phyloP scores from a whole-genome alignment of 2,329 filamentous ascomycete species.

The Aspergillus sojae region DNA sequence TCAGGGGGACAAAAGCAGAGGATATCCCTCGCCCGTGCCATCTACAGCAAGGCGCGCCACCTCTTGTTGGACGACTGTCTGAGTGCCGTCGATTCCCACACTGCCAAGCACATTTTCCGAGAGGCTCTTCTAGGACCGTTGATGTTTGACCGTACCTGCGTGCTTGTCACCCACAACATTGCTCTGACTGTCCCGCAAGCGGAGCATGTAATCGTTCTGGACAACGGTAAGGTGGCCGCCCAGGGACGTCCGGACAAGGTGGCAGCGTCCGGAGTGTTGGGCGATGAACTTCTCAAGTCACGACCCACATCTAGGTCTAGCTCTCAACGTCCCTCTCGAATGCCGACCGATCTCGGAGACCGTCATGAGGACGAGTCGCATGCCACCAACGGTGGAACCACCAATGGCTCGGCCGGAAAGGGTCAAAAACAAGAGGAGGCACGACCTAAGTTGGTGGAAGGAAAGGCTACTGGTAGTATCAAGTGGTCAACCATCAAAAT shows the following conservation, averaged over 20 bases:
- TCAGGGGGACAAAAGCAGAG: conserved; percentile 97
- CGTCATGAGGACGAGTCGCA: conserved; percentile 57
- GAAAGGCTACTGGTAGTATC: conserved; percentile 82
- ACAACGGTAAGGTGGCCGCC: conserved; percentile 77
- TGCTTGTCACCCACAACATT: conserved; percentile 93
- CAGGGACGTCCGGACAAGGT: conserved; percentile 80
- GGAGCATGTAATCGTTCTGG: conserved; percentile 78
- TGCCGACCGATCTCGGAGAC: conserved; percentile 73
- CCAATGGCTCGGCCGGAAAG: conserved; percentile 38
- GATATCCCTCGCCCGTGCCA: conserved; percentile 90
- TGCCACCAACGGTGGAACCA: conserved; percentile 50
- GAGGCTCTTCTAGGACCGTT: conserved; percentile 87
- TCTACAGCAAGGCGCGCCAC: conserved; percentile 95
- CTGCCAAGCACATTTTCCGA: conserved; percentile 96
- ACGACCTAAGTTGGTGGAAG: conserved; percentile 63
- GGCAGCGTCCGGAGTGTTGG: conserved; percentile 83
- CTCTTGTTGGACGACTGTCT: conserved; percentile 92
- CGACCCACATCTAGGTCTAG: conserved; percentile 68
- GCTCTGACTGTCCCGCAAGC: conserved; percentile 81
- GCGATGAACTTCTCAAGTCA: conserved; percentile 80
- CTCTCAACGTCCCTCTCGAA: conserved; percentile 76
- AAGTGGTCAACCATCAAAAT: conserved; percentile 83
- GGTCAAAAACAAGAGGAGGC: conserved; percentile 50
- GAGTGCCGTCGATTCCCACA: conserved; percentile 95
- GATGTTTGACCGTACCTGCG: conserved; percentile 87